Percentiles rank a stretch among this genome's conserved stretches.
Conservation (phyloP, 139 green algal genomes). For the Picochlorum costavermella region DNA sequence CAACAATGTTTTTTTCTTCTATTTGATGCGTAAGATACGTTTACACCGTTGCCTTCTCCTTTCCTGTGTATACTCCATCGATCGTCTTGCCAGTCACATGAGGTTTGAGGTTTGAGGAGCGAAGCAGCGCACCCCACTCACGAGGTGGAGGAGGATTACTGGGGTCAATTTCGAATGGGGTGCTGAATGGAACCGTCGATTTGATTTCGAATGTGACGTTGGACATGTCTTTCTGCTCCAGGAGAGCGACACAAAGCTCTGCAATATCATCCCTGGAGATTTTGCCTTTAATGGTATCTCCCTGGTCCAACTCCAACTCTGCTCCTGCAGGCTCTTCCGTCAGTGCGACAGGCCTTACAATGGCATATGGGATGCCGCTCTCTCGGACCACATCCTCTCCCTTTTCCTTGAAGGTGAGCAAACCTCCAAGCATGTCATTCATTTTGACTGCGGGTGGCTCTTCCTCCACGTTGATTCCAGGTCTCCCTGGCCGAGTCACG, state of each 20-base stretch:
- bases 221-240: conserved; percentile 34
- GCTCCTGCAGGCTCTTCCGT: conserved; percentile 67
- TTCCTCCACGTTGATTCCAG: conserved; percentile 56
- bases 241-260: conserved; percentile 63
- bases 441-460: conserved; percentile 68
- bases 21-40: background rate
- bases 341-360: conserved; percentile 74
- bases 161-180: conserved; percentile 38
- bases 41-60: background rate
- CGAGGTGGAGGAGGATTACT: conserved; percentile 9
- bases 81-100: conserved; percentile 68
- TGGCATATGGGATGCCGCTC: conserved; percentile 61
- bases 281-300: conserved; percentile 61
- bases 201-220: conserved; percentile 84
- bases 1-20: conserved; percentile 5
- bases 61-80: conserved; percentile 55
- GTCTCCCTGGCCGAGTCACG: conserved; percentile 72
- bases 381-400: conserved; percentile 68
- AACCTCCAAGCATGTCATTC: conserved; percentile 81
- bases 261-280: conserved; percentile 67
- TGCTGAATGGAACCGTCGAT: conserved; percentile 67
- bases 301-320: conserved; percentile 72
- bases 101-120: conserved; percentile 21
- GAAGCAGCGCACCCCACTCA: conserved; percentile 42
- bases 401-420: conserved; percentile 84